phyloP scores from a whole-genome alignment of 495 filamentous ascomycete species.

The Cladorrhinum samala region DNA sequence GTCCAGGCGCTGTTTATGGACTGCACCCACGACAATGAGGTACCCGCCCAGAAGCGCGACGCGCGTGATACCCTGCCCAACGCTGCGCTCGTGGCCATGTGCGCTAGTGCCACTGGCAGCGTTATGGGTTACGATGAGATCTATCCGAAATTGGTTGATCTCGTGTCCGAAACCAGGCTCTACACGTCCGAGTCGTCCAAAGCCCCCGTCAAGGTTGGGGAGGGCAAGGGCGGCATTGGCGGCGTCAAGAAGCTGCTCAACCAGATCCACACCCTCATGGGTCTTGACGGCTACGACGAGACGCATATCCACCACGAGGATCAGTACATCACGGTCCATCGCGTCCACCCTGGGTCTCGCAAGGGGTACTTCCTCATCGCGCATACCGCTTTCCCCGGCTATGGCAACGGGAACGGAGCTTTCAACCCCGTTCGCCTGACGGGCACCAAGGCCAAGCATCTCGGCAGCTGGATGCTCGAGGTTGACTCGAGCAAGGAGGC shows the following conservation, averaged over 20 bases:
- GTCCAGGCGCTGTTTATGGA: slow-evolving; percentile 98
- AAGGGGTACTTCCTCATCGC: slow-evolving; percentile 93
- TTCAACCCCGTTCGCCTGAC: slow-evolving; percentile 70
- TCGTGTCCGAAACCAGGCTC: slow-evolving; percentile 77
- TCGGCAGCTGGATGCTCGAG: slow-evolving; percentile 85
- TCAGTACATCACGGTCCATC: slow-evolving; percentile 92
- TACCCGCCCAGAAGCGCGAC: slow-evolving; percentile 91
- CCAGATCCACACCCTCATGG: slow-evolving; percentile 88
- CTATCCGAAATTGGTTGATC: slow-evolving; percentile 83
- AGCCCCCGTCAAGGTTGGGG: slow-evolving; percentile 50
- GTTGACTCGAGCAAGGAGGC: slow-evolving; percentile 65
- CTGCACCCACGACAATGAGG: slow-evolving; percentile 98
- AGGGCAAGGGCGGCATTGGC: slow-evolving; percentile 74
- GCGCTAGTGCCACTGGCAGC: slow-evolving; percentile 84
- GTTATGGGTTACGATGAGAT: slow-evolving; percentile 99
- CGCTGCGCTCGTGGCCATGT: slow-evolving; percentile 91
- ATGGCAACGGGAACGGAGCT: slow-evolving; percentile 69
- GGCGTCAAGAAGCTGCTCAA: slow-evolving; percentile 87
- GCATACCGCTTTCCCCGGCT: slow-evolving; percentile 88
- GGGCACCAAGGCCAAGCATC: slow-evolving; percentile 66
- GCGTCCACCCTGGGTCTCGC: slow-evolving; percentile 82
- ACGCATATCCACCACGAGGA: slow-evolving; percentile 95
- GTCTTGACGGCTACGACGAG: slow-evolving; percentile 86
- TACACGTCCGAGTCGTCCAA: slow-evolving; percentile 70
- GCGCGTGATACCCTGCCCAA: slow-evolving; percentile 94